A percentile compares a stretch with the other conserved stretches of the same genome.
Conservation (phyloP, 2,329 filamentous ascomycete species). For the Talaromyces sp. region DNA sequence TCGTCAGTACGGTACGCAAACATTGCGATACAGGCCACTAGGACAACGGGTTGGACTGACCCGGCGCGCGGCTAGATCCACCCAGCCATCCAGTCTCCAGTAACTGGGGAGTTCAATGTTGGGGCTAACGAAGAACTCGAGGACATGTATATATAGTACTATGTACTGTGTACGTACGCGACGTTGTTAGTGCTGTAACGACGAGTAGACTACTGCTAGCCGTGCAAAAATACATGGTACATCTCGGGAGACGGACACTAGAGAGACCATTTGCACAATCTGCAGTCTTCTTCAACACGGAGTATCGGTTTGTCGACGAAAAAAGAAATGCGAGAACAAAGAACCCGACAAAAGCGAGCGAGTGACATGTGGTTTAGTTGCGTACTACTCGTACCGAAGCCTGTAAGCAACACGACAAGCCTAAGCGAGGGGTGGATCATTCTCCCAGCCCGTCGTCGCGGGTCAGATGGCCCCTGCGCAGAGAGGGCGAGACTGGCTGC, state of each 20-base stretch:
- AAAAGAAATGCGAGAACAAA: not conserved
- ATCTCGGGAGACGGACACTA: no score
- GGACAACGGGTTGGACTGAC: not conserved
- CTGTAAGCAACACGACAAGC: no score
- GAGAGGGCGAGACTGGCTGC: not conserved
- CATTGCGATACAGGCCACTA: not conserved
- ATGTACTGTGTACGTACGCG: no score
- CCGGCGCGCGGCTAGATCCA: constrained; percentile 5
- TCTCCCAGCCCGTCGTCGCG: constrained; percentile 15
- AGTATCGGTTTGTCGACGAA: not conserved
- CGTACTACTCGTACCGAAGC: not conserved
- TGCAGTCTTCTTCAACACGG: not conserved
- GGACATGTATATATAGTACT: no score
- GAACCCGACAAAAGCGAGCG: not conserved
- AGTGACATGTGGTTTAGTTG: not conserved
- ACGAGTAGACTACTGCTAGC: not conserved
- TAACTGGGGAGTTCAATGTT: no score
- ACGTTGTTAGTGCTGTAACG: not conserved
- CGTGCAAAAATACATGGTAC: not conserved
- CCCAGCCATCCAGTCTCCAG: not conserved
- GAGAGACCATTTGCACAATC: not conserved
- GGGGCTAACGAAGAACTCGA: no score
- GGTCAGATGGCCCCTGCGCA: constrained; percentile 9
- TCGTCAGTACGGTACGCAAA: not conserved
- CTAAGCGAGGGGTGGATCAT: not conserved